Evolutionary conservation across 805 yeast species (phyloP).

Genomic region (Crinitomyces ghanaensis): DNA sequence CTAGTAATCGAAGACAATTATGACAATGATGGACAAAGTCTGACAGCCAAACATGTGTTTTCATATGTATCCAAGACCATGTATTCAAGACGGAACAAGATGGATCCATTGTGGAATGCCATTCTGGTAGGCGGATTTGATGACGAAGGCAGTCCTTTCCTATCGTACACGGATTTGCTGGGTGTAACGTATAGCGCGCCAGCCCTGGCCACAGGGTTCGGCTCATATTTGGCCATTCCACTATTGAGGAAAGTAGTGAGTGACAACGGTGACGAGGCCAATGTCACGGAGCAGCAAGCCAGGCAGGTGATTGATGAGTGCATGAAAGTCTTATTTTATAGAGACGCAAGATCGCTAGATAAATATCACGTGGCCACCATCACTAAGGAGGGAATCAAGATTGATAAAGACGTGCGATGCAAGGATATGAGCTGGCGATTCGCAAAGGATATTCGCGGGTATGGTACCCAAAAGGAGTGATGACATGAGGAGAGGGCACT

Average conservation of each 20-base stretch:
- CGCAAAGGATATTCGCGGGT: slow-evolving; percentile 81
- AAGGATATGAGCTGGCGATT: slow-evolving; percentile 81
- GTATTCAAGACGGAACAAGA: slow-evolving; percentile 79
- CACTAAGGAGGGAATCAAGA: slow-evolving; percentile 46
- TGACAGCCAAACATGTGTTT: slow-evolving; percentile 81
- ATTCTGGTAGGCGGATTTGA: slow-evolving; percentile 80
- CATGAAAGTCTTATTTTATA: slow-evolving; percentile 88
- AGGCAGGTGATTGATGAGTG: slow-evolving; percentile 65
- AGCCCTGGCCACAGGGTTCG: slow-evolving; percentile 91
- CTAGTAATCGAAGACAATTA: slow-evolving; percentile 69
- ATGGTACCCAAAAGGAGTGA: slow-evolving; percentile 55
- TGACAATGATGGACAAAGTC: slow-evolving; percentile 53
- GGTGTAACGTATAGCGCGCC: slow-evolving; percentile 89
- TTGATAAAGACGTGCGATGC: slow-evolving; percentile 56
- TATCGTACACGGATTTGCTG: slow-evolving; percentile 77
- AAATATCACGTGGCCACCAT: slow-evolving; percentile 72
- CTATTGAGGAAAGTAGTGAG: slow-evolving; percentile 76
- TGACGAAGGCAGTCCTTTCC: slow-evolving; percentile 55
- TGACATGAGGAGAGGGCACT: no score
- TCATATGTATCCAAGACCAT: slow-evolving; percentile 76
- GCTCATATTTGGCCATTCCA: slow-evolving; percentile 90
- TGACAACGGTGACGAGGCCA: slow-evolving; percentile 59
- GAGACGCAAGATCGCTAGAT: slow-evolving; percentile 92
- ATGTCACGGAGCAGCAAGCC: slow-evolving; percentile 64
- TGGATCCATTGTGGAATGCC: slow-evolving; percentile 97